These are phyloP conservation scores for Neoboletus subvelutipes DNA, from an alignment of 768 basidiomycete species.

Conservation along the genomic window DNA sequence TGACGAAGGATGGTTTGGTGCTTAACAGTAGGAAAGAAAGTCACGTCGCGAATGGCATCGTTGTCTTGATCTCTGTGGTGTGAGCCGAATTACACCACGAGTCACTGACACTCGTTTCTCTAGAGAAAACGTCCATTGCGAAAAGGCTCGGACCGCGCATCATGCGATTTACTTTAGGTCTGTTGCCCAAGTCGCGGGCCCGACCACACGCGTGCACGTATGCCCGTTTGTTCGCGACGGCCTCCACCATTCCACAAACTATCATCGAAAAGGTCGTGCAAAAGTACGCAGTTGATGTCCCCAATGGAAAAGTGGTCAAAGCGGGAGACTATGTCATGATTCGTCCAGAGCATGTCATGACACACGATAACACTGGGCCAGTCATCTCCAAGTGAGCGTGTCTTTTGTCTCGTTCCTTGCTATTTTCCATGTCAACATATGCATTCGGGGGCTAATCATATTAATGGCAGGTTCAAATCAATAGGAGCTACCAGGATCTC, in stretches of 20 bases:
- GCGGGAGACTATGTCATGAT: constrained; percentile 99
- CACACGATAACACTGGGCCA: constrained; percentile 97
- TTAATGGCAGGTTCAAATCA: constrained; percentile 74
- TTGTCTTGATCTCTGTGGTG: not conserved
- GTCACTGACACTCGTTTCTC: not conserved
- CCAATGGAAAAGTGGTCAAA: constrained; percentile 73
- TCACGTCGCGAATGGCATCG: not conserved
- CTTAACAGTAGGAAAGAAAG: not conserved
- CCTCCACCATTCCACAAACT: constrained; percentile 63
- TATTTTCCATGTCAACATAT: not conserved
- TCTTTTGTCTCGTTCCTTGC: not conserved
- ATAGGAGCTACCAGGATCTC: constrained; percentile 86
- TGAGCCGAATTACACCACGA: not conserved
- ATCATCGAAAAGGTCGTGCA: constrained; percentile 98
- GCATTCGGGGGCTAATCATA: constrained; percentile 1
- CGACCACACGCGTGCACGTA: not conserved
- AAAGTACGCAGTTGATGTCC: constrained; percentile 90
- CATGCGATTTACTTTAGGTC: constrained; percentile 17
- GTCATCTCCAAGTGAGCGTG: constrained; percentile 88
- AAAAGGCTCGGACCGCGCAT: not conserved
- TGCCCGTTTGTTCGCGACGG: constrained; percentile 35
- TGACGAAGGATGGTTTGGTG: not conserved
- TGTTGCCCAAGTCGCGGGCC: constrained; percentile 10
- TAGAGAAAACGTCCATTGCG: no score
- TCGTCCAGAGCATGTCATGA: constrained; percentile 96